Conservation (phyloP, 495 filamentous ascomycete species). For the Podospora australis region DNA sequence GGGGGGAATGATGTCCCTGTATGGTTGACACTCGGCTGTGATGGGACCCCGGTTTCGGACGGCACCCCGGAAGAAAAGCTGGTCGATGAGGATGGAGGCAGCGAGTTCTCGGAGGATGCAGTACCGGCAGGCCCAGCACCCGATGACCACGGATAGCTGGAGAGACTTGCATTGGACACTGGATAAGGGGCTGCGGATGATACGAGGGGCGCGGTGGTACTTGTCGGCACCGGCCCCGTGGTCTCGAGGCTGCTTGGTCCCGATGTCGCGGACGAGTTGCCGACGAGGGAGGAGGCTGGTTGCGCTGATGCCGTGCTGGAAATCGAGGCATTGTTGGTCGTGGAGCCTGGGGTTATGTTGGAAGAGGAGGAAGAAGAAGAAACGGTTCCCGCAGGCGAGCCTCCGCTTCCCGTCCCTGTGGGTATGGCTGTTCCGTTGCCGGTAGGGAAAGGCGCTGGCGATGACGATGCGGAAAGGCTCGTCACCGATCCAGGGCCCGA, state of each 20-base stretch:
- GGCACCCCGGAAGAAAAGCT: background rate
- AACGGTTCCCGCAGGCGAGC: background rate
- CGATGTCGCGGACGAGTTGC: conserved; percentile 5
- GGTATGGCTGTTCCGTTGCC: conserved; percentile 5
- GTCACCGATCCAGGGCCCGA: background rate
- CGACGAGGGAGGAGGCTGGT: conserved; percentile 7
- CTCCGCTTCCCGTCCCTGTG: conserved; percentile 6
- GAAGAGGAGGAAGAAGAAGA: background rate
- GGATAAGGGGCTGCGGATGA: conserved; percentile 9
- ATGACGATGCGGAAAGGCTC: background rate
- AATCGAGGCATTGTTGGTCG: background rate
- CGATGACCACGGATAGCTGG: background rate
- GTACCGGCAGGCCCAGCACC: background rate
- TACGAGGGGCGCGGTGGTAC: too few species aligned
- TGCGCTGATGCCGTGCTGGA: background rate
- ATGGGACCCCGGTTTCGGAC: background rate
- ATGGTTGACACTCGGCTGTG: background rate
- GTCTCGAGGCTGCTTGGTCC: background rate
- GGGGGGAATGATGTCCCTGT: background rate
- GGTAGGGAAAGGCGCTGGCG: conserved; percentile 5
- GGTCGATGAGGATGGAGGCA: background rate
- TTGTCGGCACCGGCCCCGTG: too few species aligned
- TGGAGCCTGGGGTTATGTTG: background rate
- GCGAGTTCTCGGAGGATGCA: background rate
- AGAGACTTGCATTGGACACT: conserved; percentile 4